Conservation (phyloP, 257 asterid species). For the Nicotiana tabacum region DNA sequence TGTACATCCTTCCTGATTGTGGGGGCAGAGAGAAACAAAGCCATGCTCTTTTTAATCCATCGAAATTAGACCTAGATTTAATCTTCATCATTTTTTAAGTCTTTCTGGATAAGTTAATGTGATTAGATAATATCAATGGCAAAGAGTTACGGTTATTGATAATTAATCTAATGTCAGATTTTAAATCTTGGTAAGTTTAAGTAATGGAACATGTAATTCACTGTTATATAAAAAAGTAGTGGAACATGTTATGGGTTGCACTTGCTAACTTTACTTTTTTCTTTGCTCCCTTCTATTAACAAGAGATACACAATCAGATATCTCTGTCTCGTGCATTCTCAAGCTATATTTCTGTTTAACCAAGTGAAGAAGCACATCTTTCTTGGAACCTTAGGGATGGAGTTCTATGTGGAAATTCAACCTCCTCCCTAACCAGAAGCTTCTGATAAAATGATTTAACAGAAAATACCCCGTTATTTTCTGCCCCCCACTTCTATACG, state of each 20-base stretch:
- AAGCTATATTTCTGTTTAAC: not conserved
- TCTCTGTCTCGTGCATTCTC: not conserved
- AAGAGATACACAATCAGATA: not conserved
- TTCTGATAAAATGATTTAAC: no score
- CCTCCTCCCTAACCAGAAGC: no score
- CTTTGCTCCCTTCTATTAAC: not conserved
- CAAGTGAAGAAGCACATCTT: no score
- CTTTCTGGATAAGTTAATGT: constrained; percentile 4
- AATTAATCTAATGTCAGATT: not conserved
- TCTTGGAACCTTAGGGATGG: no score
- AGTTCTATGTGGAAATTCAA: no score
- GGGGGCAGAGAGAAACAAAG: not conserved
- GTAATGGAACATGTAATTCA: not conserved
- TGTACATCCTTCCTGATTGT: not conserved
- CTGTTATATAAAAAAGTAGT: not conserved
- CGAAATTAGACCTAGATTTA: not conserved
- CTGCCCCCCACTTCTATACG: no score
- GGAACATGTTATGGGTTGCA: not conserved
- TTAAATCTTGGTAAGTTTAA: not conserved
- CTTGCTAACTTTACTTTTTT: not conserved
- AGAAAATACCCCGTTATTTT: no score
- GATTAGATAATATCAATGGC: not conserved
- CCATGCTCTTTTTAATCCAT: not conserved
- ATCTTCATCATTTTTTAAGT: not conserved
- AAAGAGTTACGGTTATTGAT: not conserved